These are phyloP conservation scores for Pichia manshurica DNA, from an alignment of 805 yeast genomes.

Conservation along the genomic window DNA sequence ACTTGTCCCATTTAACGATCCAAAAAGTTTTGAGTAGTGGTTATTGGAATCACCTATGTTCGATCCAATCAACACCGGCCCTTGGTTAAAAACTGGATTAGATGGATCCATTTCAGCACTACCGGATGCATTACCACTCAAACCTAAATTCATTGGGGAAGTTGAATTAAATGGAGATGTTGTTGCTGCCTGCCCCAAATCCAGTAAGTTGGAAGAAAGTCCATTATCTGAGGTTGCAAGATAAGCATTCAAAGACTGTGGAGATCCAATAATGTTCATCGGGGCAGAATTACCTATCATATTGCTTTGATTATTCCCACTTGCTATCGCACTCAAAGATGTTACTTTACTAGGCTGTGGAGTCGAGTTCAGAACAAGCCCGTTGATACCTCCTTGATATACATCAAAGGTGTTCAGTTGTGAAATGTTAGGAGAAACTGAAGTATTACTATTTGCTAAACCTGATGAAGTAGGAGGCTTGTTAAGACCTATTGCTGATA, in stretches of 20 bases:
- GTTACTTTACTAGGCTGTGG: conserved; percentile 14
- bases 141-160: conserved; percentile 14
- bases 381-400: conserved; percentile 1
- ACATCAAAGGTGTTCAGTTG: conserved; percentile 13
- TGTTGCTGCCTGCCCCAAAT: conserved; percentile 16
- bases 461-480: background rate
- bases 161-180: conserved; percentile 16
- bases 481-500: background rate
- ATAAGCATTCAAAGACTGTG: conserved; percentile 4
- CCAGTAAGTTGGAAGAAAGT: conserved; percentile 3
- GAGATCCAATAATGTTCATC: conserved; percentile 6
- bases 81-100: conserved; percentile 10
- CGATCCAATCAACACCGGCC: conserved; percentile 13
- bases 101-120: background rate
- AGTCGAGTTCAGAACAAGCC: conserved; percentile 7
- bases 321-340: conserved; percentile 19
- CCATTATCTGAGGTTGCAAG: background rate
- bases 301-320: conserved; percentile 7
- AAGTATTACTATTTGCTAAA: background rate
- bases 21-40: conserved; percentile 5
- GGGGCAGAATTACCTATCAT: background rate
- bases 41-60: conserved; percentile 2
- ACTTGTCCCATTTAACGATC: background rate
- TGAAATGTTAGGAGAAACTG: conserved; percentile 14
- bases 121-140: background rate